A percentile compares a stretch with the other conserved stretches of the same genome.
Evolutionary conservation across 2,329 filamentous ascomycete species (phyloP).

Genomic region (Lasiodiplodia gonubiensis): DNA sequence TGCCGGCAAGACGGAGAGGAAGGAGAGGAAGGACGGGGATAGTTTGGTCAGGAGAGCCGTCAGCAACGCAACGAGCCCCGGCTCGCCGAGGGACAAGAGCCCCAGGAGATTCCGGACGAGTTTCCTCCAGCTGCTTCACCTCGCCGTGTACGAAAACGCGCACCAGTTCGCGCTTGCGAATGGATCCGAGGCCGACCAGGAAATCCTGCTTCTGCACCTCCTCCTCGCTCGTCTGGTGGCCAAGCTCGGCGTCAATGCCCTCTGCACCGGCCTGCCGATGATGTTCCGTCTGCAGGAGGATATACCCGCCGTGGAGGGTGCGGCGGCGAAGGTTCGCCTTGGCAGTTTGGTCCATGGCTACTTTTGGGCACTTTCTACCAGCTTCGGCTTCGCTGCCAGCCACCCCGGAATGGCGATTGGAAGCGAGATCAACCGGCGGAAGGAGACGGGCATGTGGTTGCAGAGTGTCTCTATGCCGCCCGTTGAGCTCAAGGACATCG

Average conservation of each 20-base stretch:
- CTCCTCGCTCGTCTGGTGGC: slow-evolving; percentile 76
- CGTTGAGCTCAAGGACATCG: slow-evolving; percentile 65
- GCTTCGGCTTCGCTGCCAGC: slow-evolving; percentile 76
- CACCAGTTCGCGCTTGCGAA: slow-evolving; percentile 67
- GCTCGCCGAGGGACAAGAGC: slow-evolving; percentile 23
- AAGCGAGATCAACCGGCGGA: slow-evolving; percentile 76
- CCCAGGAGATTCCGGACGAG: slow-evolving; percentile 63
- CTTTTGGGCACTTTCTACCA: slow-evolving; percentile 78
- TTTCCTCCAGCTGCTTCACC: slow-evolving; percentile 81
- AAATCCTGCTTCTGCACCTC: slow-evolving; percentile 77
- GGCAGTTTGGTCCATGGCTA: slow-evolving; percentile 89
- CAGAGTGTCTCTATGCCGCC: slow-evolving; percentile 75
- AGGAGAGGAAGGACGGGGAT: slow-evolving; percentile 46
- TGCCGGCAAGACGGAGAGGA: slow-evolving; percentile 48
- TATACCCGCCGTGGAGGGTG: slow-evolving; percentile 66
- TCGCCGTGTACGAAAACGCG: slow-evolving; percentile 88
- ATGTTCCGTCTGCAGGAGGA: slow-evolving; percentile 87
- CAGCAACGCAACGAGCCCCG: slow-evolving; percentile 20
- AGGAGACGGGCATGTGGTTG: slow-evolving; percentile 78
- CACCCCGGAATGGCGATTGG: slow-evolving; percentile 73
- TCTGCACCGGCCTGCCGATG: slow-evolving; percentile 82
- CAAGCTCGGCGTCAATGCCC: slow-evolving; percentile 81
- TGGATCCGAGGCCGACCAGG: slow-evolving; percentile 53
- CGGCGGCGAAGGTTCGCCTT: slow-evolving; percentile 75
- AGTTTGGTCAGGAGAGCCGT: slow-evolving; percentile 50